A percentile compares a stretch with the other conserved stretches of the same genome.
Conservation (phyloP, 1,284 basidiomycete genomes). For the Leucoagaricus sp. region DNA sequence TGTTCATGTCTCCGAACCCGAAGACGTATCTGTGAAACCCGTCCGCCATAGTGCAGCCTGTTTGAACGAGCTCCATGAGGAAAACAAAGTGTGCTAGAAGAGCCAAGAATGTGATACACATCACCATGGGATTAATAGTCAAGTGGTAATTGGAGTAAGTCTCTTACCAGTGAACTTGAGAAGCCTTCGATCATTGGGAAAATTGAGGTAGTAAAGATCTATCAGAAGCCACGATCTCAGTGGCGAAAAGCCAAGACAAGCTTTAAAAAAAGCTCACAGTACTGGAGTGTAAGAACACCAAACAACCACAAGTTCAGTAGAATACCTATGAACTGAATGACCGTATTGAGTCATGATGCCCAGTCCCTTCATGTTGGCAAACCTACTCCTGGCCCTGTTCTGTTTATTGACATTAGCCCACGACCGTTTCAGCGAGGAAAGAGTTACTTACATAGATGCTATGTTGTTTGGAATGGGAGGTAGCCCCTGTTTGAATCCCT, state of each 20-base stretch:
- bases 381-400: constrained; percentile 4
- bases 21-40: constrained; percentile 11
- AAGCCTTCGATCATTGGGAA: constrained; percentile 2
- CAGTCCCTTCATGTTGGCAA: neutral
- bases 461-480: neutral
- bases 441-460: no score
- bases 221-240: neutral
- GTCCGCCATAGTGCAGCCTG: constrained; percentile 1
- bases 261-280: neutral
- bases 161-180: constrained; percentile 1
- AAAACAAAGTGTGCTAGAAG: constrained; percentile 11
- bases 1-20: constrained; percentile 7
- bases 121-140: no score
- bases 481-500: neutral
- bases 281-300: constrained; percentile 8
- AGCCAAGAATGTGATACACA: no score
- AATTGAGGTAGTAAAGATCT: constrained; percentile 8
- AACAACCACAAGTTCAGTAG: constrained; percentile 7
- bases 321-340: constrained; percentile 4
- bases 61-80: constrained; percentile 6
- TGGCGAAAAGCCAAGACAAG: neutral
- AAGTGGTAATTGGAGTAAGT: no score
- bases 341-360: neutral
- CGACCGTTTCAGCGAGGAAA: neutral
- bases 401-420: neutral